These are phyloP conservation scores for Aspergillus biplanus DNA, from an alignment of 495 filamentous ascomycete species.

Conservation along the genomic window DNA sequence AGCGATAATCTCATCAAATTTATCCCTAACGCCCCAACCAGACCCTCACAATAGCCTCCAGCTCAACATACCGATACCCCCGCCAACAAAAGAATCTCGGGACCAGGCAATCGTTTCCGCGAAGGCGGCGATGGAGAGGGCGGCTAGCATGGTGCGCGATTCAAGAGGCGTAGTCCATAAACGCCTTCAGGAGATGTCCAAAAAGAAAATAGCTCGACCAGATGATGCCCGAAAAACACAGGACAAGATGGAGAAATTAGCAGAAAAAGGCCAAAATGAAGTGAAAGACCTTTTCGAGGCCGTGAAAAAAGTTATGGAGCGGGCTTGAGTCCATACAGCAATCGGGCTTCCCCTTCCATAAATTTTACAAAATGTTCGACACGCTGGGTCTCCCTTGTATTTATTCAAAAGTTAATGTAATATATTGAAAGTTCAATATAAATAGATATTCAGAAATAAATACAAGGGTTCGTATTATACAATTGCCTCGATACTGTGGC, in stretches of 20 bases:
- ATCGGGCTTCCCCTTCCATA: neutral
- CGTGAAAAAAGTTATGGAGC: constrained; percentile 61
- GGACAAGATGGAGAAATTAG: constrained; percentile 73
- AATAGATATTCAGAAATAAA: constrained; percentile 15
- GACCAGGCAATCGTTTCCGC: constrained; percentile 58
- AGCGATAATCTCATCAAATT: constrained; percentile 67
- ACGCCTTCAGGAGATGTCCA: constrained; percentile 62
- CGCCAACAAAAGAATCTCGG: constrained; percentile 63
- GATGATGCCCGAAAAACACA: constrained; percentile 72
- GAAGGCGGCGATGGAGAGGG: constrained; percentile 62
- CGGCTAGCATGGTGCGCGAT: constrained; percentile 56
- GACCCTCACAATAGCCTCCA: constrained; percentile 70
- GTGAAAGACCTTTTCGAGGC: constrained; percentile 71
- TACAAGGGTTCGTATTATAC: constrained; percentile 34
- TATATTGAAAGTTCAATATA: neutral
- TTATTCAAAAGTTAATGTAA: neutral
- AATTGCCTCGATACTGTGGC: constrained; percentile 15
- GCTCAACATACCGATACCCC: constrained; percentile 72
- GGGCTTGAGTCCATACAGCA: constrained; percentile 27
- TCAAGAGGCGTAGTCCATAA: constrained; percentile 64
- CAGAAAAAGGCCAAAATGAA: constrained; percentile 68
- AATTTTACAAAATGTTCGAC: neutral
- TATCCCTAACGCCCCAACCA: constrained; percentile 75
- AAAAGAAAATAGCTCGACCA: constrained; percentile 57
- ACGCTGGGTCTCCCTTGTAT: neutral